Percentiles rank a stretch among this genome's conserved stretches.
phyloP scores from a whole-genome alignment of 2,329 filamentous ascomycete species.

The Clarireedia homoeocarpa region DNA sequence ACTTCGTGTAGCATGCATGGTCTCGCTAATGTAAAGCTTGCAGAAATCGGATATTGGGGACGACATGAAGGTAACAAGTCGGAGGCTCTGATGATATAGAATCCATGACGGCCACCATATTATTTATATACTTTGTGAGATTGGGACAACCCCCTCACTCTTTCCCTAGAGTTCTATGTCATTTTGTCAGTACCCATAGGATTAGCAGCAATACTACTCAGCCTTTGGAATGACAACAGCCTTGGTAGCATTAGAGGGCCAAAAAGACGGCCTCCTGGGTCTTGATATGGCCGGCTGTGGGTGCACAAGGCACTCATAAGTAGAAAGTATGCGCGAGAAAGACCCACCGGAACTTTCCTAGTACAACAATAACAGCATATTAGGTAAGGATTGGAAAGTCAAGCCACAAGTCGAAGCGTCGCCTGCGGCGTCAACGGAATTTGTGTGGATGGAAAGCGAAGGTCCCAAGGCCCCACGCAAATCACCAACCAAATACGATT shows the following conservation, averaged over 20 bases:
- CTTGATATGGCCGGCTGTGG: conserved; percentile 19
- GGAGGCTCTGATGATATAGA: conserved; percentile 7
- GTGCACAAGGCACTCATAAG: conserved; percentile 9
- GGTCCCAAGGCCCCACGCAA: background rate
- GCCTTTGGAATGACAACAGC: conserved; percentile 18
- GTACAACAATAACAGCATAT: background rate
- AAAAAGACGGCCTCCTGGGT: conserved; percentile 13
- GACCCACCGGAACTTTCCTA: background rate
- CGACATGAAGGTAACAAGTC: conserved; percentile 23
- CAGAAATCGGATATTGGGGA: conserved; percentile 24
- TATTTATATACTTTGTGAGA: conserved; percentile 20
- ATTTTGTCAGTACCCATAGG: conserved; percentile 16
- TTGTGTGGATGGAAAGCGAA: background rate
- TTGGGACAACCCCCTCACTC: conserved; percentile 13
- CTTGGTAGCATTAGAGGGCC: conserved; percentile 13
- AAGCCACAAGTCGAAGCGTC: conserved; percentile 2
- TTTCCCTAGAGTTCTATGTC: conserved; percentile 17
- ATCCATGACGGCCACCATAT: conserved; percentile 18
- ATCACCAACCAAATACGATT: background rate
- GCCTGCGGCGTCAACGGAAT: conserved; percentile 3
- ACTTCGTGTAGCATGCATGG: conserved; percentile 22
- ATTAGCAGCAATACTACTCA: conserved; percentile 19
- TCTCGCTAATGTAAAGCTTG: conserved; percentile 24
- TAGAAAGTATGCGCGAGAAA: background rate
- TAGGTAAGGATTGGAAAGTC: background rate